Conservation (phyloP, 352 stramenopile genomes). For the Phytophthora tubulina region DNA sequence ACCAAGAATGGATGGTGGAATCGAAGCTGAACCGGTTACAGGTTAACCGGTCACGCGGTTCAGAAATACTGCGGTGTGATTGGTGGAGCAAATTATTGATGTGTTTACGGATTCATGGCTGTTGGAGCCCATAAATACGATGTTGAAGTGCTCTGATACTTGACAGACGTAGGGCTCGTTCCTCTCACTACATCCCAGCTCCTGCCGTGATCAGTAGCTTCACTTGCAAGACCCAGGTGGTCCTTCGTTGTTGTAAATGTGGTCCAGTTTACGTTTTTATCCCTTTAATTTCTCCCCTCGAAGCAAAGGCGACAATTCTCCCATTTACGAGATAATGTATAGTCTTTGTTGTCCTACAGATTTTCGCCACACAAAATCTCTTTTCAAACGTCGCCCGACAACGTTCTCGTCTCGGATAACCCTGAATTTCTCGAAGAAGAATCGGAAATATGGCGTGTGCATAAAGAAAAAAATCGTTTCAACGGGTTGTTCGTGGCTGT, state of each 20-base stretch:
- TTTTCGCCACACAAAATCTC: slow-evolving; percentile 23
- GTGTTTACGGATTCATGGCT: slow-evolving; percentile 2
- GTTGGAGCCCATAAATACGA: slow-evolving; percentile 2
- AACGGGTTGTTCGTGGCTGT: too few species aligned
- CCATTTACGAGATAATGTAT: slow-evolving; percentile 29
- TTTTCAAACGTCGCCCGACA: neutral
- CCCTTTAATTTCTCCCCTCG: slow-evolving; percentile 2
- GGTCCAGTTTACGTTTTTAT: too few species aligned
- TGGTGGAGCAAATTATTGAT: slow-evolving; percentile 10
- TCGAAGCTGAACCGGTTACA: slow-evolving; percentile 33
- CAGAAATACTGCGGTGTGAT: slow-evolving; percentile 6
- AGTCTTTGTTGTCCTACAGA: slow-evolving; percentile 9
- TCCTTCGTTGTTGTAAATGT: too few species aligned
- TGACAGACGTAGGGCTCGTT: too few species aligned
- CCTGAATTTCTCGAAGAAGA: neutral
- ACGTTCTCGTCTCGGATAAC: neutral
- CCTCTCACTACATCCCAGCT: too few species aligned
- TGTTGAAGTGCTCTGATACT: neutral
- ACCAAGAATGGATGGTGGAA: slow-evolving; percentile 37
- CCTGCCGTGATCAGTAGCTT: too few species aligned
- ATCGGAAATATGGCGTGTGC: too few species aligned
- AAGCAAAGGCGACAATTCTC: slow-evolving; percentile 15
- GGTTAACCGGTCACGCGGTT: slow-evolving; percentile 26
- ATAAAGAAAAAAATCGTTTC: too few species aligned
- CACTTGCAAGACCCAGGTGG: too few species aligned